These are phyloP conservation scores for Exidia glandulosa DNA, from an alignment of 768 basidiomycete species.

Conservation along the genomic window DNA sequence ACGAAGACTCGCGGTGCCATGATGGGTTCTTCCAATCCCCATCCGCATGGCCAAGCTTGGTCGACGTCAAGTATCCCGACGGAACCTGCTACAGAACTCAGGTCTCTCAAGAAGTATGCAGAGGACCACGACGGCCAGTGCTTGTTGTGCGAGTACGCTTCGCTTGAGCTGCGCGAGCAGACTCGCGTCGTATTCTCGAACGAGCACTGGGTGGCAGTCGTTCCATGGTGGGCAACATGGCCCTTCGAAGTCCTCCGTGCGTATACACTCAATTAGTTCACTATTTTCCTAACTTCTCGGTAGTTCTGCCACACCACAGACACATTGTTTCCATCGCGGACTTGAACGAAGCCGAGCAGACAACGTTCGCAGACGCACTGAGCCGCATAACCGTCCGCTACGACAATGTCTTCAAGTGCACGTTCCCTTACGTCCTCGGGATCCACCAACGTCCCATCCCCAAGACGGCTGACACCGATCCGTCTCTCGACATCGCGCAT, in stretches of 20 bases:
- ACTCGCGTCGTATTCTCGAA: constrained; percentile 62
- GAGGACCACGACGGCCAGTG: constrained; percentile 51
- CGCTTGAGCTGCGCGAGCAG: constrained; percentile 43
- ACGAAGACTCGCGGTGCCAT: constrained; percentile 79
- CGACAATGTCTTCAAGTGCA: constrained; percentile 72
- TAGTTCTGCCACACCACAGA: constrained; percentile 67
- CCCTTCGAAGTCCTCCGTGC: constrained; percentile 74
- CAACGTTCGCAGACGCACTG: constrained; percentile 56
- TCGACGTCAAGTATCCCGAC: constrained; percentile 63
- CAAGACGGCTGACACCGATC: constrained; percentile 31
- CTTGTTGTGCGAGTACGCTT: constrained; percentile 70
- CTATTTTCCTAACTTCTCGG: background rate
- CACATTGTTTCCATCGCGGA: constrained; percentile 65
- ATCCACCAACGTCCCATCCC: constrained; percentile 76
- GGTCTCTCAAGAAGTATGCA: constrained; percentile 39
- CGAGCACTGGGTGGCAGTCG: constrained; percentile 70
- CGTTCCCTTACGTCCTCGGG: constrained; percentile 93
- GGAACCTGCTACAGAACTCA: constrained; percentile 56
- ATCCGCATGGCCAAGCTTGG: constrained; percentile 90
- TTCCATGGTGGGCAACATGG: constrained; percentile 96
- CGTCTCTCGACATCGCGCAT: constrained; percentile 47
- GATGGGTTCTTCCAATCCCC: constrained; percentile 94
- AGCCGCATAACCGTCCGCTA: constrained; percentile 54
- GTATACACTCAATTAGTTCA: constrained; percentile 12
- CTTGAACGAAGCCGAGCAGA: constrained; percentile 49